Evolutionary conservation across 2,329 filamentous ascomycete species (phyloP), one percentile per base, ranked within the genome.

Genomic region (Fusarium decemcellulare): DNA sequence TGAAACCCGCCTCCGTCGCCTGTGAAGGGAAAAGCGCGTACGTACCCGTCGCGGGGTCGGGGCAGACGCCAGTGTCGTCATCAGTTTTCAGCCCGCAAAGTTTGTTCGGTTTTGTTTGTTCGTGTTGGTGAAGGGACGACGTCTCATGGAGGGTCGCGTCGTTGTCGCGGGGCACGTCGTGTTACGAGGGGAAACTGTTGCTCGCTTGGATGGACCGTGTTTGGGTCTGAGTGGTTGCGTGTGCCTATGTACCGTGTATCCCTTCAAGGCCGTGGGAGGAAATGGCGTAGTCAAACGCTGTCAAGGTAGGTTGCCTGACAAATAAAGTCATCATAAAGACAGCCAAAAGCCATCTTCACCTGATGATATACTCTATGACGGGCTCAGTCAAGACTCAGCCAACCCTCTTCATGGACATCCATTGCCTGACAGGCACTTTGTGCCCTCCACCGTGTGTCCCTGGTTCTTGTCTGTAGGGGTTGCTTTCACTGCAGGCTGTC

Each of bases 181-280:
- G 27, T 51, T 42, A 69, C 66, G 10, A n/a, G 34, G 40, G 43
- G 51, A 16, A 32, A 44, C 51, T 27, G 42, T 18, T 30, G 46
- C 52, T 67, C 66, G 62, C 67, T 69, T 69, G 62, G 29, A 56
- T 27, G 32, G 46, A 48, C 66, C 40, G 42, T 69, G 61, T 69
- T 54, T 67, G 62, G 51, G 40, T 29, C 29, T 52, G 50, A 51
- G 50, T 43, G 46, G n/a, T 30, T 51, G 51, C 23, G 23, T 23
- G 23, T 23, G 23, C 23, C 23, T 23, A 5, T 23, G 23, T 23
- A 23, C 23, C 23, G 23, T 23, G 23, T 23, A 23, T 23, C 23
- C 23, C 23, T 23, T 23, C 23, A 23, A 23, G 23, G 4, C 23
- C 3, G 23, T 23, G 23, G 23, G 23, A 23, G 23, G 32, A 12